Conservation (phyloP, 2,329 filamentous ascomycete genomes). For the Phialophora verrucosa region DNA sequence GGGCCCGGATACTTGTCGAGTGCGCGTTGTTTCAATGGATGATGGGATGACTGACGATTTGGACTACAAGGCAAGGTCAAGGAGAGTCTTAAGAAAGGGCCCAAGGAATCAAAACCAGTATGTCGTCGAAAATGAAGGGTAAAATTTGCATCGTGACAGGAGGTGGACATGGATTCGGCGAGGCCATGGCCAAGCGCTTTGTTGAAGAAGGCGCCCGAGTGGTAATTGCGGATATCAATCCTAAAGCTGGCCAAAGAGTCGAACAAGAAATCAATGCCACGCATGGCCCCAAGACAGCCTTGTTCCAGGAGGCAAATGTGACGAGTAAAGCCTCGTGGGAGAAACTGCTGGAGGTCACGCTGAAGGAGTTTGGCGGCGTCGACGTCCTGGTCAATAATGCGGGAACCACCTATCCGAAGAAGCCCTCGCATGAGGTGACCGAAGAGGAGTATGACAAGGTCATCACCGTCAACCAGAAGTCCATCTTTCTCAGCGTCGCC, state of each 20-base stretch:
- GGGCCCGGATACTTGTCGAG: no score
- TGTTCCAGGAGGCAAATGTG: conserved; percentile 41
- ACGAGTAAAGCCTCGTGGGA: conserved; percentile 40
- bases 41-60: neutral
- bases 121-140: conserved; percentile 17
- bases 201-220: conserved; percentile 87
- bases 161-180: conserved; percentile 50
- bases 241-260: conserved; percentile 71
- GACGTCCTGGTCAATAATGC: conserved; percentile 92
- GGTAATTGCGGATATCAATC: conserved; percentile 82
- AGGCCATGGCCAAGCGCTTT: conserved; percentile 59
- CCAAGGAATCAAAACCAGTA: neutral
- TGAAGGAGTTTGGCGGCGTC: conserved; percentile 69
- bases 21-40: no score
- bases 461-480: conserved; percentile 44
- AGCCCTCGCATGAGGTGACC: conserved; percentile 41
- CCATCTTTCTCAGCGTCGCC: conserved; percentile 43
- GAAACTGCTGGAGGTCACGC: conserved; percentile 36
- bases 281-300: conserved; percentile 32
- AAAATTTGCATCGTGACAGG: conserved; percentile 37
- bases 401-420: conserved; percentile 51
- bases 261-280: conserved; percentile 70
- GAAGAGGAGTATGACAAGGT: conserved; percentile 43
- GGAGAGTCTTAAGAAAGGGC: neutral
- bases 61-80: neutral